Conservation (phyloP, 768 basidiomycete genomes). For the Suillus placidus region DNA sequence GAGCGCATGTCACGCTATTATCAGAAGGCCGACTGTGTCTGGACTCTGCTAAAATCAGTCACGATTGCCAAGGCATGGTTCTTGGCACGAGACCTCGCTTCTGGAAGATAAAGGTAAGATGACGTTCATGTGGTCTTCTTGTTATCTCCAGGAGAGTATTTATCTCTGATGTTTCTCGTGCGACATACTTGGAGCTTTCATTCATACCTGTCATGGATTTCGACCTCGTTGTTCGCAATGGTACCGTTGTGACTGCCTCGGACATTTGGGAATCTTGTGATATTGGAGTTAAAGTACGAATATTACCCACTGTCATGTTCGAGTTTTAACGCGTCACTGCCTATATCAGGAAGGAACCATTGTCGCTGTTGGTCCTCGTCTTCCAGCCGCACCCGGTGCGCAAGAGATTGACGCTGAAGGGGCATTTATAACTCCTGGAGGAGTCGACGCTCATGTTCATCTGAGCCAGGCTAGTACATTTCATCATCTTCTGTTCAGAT, state of each 20-base stretch:
- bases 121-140: slow-evolving; percentile 3
- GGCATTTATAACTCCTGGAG: slow-evolving; percentile 38
- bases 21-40: neutral
- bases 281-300: slow-evolving; percentile 31
- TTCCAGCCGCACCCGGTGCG: slow-evolving; percentile 19
- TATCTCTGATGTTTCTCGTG: neutral
- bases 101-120: neutral
- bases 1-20: neutral
- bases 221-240: slow-evolving; percentile 18
- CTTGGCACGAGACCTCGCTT: slow-evolving; percentile 9
- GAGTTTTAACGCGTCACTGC: neutral
- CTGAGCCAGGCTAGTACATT: slow-evolving; percentile 28
- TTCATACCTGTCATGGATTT: slow-evolving; percentile 15
- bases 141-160: slow-evolving; percentile 7
- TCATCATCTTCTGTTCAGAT: neutral
- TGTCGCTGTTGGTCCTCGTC: slow-evolving; percentile 24
- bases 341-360: slow-evolving; percentile 31
- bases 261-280: slow-evolving; percentile 24
- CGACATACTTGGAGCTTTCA: neutral
- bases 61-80: neutral
- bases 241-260: slow-evolving; percentile 21
- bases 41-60: neutral
- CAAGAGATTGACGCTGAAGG: slow-evolving; percentile 39
- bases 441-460: slow-evolving; percentile 41
- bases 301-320: too few relatives aligned